Evolutionary conservation across 805 yeast species (phyloP), one percentile per base, ranked within the genome.

Genomic region (Myxozyma monticola): DNA sequence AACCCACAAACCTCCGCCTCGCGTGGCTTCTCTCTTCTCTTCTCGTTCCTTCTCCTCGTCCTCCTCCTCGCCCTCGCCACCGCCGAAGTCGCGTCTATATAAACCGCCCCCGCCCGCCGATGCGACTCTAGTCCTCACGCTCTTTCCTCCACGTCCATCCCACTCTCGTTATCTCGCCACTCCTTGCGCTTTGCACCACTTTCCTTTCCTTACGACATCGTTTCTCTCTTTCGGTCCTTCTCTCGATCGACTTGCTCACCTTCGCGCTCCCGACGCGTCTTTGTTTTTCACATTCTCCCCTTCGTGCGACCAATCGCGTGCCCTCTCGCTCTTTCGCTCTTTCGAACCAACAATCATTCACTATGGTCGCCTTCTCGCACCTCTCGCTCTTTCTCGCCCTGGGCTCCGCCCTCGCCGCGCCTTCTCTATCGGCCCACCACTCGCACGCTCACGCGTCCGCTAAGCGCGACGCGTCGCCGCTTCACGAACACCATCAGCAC

Each of bases 401-500:
- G 36, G 17, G 61, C 20, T 25, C 62, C n/a, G 33, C 60, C 24
- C 8, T 53, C 36, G 29, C 62, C 12, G 36, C 57, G 28, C 24
- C 61, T 18, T 36, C 37, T 17, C 24, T 26, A 22, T 40, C 37
- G 18, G 14, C 37, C 14, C 50, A 44, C 36, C 39, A 34, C 42
- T 17, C 30, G 14, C 51, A 48, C 51, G 15, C 56, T 57, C 21
- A 40, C 38, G 33, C 22, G 25, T 58, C 59, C 20, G 38, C 40
- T 9, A 28, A 46, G 21, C 42, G 53, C 14, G 51, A 37, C 10
- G 43, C 46, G 2, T n/a, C n/a, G n/a, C n/a, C n/a, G n/a, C 40
- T 49, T 20, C 48, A 45, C 14, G 37, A 54, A n/a, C 51, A 42
- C 38, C 29, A 42, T 20, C 18, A 41, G 20, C 42, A 48, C 24